Percentiles rank a stretch among this genome's conserved stretches.
phyloP scores from a whole-genome alignment of 2,329 filamentous ascomycete species.

The Colletotrichum lentis region DNA sequence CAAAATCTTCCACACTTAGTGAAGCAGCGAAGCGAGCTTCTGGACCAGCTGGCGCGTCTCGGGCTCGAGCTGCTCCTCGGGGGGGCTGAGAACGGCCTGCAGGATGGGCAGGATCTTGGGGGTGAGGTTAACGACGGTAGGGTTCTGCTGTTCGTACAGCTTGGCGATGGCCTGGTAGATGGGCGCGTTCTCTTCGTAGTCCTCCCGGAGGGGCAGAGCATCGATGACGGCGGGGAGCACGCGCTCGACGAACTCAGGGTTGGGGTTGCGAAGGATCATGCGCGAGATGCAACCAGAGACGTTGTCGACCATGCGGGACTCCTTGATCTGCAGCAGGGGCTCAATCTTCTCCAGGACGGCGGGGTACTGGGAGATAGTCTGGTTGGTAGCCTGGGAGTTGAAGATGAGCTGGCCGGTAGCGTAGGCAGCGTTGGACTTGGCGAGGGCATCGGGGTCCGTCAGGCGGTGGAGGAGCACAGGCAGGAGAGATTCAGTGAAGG shows the following conservation, averaged over 20 bases:
- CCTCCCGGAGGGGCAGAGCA: constrained; percentile 86
- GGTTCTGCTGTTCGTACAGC: constrained; percentile 77
- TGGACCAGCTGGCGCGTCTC: constrained; percentile 73
- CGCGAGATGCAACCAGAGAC: constrained; percentile 89
- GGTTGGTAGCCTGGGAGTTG: constrained; percentile 75
- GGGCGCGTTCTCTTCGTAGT: constrained; percentile 95
- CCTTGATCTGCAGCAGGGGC: constrained; percentile 78
- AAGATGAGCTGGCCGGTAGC: constrained; percentile 85
- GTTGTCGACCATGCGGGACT: constrained; percentile 89
- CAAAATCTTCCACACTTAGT: constrained; percentile 2
- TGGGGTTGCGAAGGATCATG: constrained; percentile 90
- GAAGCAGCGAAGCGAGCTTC: constrained; percentile 64
- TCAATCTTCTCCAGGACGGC: constrained; percentile 86
- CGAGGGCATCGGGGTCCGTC: constrained; percentile 87
- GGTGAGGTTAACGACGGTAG: constrained; percentile 74
- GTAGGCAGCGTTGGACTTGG: constrained; percentile 95
- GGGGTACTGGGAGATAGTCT: constrained; percentile 78
- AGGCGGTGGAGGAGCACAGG: constrained; percentile 86
- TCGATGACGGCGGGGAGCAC: constrained; percentile 82
- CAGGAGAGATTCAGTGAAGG: constrained; percentile 78
- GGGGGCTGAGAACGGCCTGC: constrained; percentile 74
- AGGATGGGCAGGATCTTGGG: constrained; percentile 75
- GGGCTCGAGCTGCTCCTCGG: constrained; percentile 77
- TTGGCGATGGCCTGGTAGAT: constrained; percentile 90
- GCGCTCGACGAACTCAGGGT: constrained; percentile 79